These are phyloP conservation scores for Termitomyces titanicus DNA, from an alignment of 768 basidiomycete genomes.

Conservation along the genomic window DNA sequence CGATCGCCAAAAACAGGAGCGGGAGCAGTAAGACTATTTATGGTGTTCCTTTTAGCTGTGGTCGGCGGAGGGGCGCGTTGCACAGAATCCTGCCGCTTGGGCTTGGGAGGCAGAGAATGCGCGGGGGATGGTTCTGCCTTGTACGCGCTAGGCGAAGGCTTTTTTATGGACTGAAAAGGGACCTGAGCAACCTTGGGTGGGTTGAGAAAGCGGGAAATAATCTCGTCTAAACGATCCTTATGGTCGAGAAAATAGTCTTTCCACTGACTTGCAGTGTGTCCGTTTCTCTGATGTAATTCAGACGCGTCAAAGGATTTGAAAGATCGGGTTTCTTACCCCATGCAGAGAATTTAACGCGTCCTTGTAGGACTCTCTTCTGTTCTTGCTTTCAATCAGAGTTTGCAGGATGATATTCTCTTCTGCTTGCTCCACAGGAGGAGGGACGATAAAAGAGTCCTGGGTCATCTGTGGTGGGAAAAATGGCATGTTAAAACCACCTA, in stretches of 20 bases:
- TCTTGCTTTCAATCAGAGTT: conserved; percentile 37
- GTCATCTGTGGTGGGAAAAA: conserved; percentile 51
- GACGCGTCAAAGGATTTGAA: conserved; percentile 12
- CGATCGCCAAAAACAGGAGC: conserved; percentile 42
- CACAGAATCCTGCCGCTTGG: conserved; percentile 22
- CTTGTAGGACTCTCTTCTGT: conserved; percentile 50
- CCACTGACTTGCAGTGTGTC: conserved; percentile 62
- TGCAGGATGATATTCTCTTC: conserved; percentile 62
- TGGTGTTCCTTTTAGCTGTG: conserved; percentile 40
- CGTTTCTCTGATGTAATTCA: conserved; percentile 36
- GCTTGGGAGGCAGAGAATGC: conserved; percentile 16
- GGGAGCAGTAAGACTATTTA: conserved; percentile 60
- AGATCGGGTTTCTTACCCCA: conserved; percentile 40
- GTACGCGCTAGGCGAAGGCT: conserved; percentile 35
- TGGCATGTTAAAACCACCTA: conserved; percentile 33
- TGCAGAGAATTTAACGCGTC: conserved; percentile 66
- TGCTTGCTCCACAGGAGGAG: conserved; percentile 46
- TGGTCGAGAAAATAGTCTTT: conserved; percentile 80
- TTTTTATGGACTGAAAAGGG: conserved; percentile 33
- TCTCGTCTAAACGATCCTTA: conserved; percentile 53
- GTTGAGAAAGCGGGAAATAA: conserved; percentile 32
- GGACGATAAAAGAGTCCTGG: conserved; percentile 53
- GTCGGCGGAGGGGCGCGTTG: conserved; percentile 20
- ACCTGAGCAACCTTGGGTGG: conserved; percentile 18
- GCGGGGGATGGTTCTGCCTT: conserved; percentile 28